Conservation (phyloP, 2,329 filamentous ascomycete species). For the Exophiala alcalophila region DNA sequence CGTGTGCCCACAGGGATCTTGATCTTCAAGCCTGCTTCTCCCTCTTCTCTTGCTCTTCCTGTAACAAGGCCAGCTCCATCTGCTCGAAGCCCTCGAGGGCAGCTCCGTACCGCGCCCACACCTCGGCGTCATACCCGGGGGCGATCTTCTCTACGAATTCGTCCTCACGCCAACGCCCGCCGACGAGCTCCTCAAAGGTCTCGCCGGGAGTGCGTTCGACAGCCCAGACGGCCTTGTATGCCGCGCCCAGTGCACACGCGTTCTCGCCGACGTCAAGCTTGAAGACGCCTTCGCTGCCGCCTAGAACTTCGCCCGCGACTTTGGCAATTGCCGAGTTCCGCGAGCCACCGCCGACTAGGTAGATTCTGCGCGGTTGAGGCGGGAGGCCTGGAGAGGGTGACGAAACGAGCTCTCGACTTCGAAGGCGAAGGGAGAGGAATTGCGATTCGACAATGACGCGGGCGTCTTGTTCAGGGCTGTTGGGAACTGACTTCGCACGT, state of each 20-base stretch:
- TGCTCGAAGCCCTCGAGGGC: constrained; percentile 72
- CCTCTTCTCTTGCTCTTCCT: constrained; percentile 19
- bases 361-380: constrained; percentile 81
- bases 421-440: constrained; percentile 82
- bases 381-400: constrained; percentile 58
- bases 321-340: constrained; percentile 85
- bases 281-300: constrained; percentile 85
- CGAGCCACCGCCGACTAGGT: constrained; percentile 90
- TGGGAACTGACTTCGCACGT: constrained; percentile 53
- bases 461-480: constrained; percentile 67
- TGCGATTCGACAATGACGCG: constrained; percentile 92
- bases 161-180: constrained; percentile 78
- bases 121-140: constrained; percentile 70
- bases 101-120: constrained; percentile 74
- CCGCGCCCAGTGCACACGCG: constrained; percentile 87
- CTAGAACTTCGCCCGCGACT: constrained; percentile 82
- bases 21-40: constrained; percentile 4
- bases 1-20: too few species aligned
- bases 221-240: constrained; percentile 95
- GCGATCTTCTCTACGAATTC: constrained; percentile 79
- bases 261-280: constrained; percentile 92
- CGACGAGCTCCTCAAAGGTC: constrained; percentile 86
- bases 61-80: constrained; percentile 70
- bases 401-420: constrained; percentile 72
- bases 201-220: constrained; percentile 64